Base-by-base conservation (phyloP, 2,329 filamentous ascomycete species). In the Ceratocystis alfenasii region DNA sequence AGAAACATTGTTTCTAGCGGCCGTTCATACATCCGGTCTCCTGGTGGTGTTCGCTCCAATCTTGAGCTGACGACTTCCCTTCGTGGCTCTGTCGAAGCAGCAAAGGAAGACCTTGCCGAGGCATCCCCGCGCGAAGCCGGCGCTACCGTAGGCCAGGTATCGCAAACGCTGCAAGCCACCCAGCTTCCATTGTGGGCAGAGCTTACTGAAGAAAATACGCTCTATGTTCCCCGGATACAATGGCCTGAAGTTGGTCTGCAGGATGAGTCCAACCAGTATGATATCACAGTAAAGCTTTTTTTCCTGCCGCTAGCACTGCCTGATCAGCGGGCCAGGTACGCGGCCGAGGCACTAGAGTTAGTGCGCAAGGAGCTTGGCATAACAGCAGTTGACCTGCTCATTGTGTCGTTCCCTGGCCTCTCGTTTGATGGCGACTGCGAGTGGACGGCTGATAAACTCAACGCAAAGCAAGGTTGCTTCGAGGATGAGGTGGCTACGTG, bases 221-320 rank as follows among this genome's bases (percentile, higher is more conserved):
- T 93, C 59, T 93, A 88, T 73, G 83, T 96, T 50, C 93, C 93
- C 60, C 83, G 87, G 50, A 84, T 93, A 73, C 84, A 90, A 74
- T 89, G 87, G 79, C 79, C 83, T 12, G 77, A 82, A 36, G 84
- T 84, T 3, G 87, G 88, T 0, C 79, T 99, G 59, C 80, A 84
- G 41, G 94, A 99, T 73, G 91, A 95, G 70, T 80, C 87, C 30
- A 80, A 83, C 67, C 86, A 91, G 70, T 99, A 99, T 78, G 91
- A 96, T 73, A 91, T 96, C 72, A 96, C 93, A 0, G 87, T 94
- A 68, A 99, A 99, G 77, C 78, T 99, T 25, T 99, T 99, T 79
- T 95, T 94, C 75, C 81, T 97, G 33, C 88, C 90, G 1, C 83
- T 83, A 20, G 83, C 89, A 64, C 80, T 86, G 8, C 77, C 83